Percentiles rank a stretch among this genome's conserved stretches.
These are phyloP conservation scores for Keithomyces neogunnii DNA, from an alignment of 2,329 filamentous ascomycete species.

Conservation along the genomic window DNA sequence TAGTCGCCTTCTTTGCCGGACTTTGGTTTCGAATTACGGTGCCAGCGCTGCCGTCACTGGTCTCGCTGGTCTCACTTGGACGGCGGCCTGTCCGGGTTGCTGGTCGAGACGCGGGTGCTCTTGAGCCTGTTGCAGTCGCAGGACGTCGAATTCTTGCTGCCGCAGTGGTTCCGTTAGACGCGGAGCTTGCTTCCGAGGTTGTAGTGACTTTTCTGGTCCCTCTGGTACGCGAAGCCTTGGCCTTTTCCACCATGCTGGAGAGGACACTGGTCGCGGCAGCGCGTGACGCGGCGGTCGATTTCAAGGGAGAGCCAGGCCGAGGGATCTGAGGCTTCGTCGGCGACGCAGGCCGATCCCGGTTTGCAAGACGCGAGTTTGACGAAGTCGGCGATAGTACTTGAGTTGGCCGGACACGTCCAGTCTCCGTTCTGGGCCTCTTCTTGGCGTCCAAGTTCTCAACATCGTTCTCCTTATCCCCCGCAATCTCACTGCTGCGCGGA, in stretches of 20 bases:
- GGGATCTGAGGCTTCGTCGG: slow-evolving; percentile 49
- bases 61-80: slow-evolving; percentile 52
- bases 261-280: slow-evolving; percentile 36
- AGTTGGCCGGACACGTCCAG: slow-evolving; percentile 30
- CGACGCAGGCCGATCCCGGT: slow-evolving; percentile 39
- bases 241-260: slow-evolving; percentile 51
- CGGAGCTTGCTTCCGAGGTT: slow-evolving; percentile 34
- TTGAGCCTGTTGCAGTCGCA: slow-evolving; percentile 11
- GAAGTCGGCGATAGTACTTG: slow-evolving; percentile 75
- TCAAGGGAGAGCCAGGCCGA: slow-evolving; percentile 54
- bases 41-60: slow-evolving; percentile 54
- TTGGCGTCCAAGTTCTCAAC: slow-evolving; percentile 53
- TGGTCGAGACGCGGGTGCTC: slow-evolving; percentile 25
- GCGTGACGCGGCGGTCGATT: slow-evolving; percentile 35
- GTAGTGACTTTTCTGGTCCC: slow-evolving; percentile 36
- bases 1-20: slow-evolving; percentile 20
- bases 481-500: slow-evolving; percentile 50
- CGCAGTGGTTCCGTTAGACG: slow-evolving; percentile 26
- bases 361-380: slow-evolving; percentile 61
- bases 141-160: slow-evolving; percentile 24
- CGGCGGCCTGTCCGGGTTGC: slow-evolving; percentile 42
- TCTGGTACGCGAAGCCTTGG: slow-evolving; percentile 45
- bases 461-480: slow-evolving; percentile 72
- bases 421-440: slow-evolving; percentile 48
- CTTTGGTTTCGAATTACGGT: slow-evolving; percentile 53